These are phyloP conservation scores for Paraurostyla sp. DNA, from an alignment of 73 alveolate genomes.

Conservation along the genomic window DNA sequence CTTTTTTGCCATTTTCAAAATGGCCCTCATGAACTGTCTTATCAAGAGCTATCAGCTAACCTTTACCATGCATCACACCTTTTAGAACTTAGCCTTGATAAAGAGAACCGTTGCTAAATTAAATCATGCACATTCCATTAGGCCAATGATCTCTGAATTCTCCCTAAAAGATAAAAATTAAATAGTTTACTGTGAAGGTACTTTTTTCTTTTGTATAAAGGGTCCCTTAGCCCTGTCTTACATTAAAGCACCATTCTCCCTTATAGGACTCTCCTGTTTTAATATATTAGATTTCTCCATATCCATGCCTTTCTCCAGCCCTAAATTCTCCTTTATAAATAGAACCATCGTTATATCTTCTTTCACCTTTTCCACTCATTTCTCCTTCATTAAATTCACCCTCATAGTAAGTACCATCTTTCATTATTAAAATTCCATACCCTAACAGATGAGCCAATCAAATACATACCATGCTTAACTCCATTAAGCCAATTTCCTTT, in stretches of 20 bases:
- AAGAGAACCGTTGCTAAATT: slow-evolving; percentile 63
- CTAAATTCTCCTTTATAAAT: slow-evolving; percentile 79
- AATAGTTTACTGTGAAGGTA: neutral
- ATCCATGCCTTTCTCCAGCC: slow-evolving; percentile 83
- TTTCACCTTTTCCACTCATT: slow-evolving; percentile 80
- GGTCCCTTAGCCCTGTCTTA: slow-evolving; percentile 58
- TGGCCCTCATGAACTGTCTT: slow-evolving; percentile 84
- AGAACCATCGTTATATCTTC: slow-evolving; percentile 82
- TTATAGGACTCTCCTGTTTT: slow-evolving; percentile 48
- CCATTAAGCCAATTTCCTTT: slow-evolving; percentile 76
- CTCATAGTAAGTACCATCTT: slow-evolving; percentile 80
- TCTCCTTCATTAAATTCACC: slow-evolving; percentile 91
- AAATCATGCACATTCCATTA: slow-evolving; percentile 56
- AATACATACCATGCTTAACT: slow-evolving; percentile 73
- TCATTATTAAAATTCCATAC: slow-evolving; percentile 75
- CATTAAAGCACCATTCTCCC: slow-evolving; percentile 52
- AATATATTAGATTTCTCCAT: slow-evolving; percentile 72
- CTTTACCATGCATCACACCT: slow-evolving; percentile 79
- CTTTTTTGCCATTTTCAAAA: slow-evolving; percentile 79
- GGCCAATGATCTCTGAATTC: slow-evolving; percentile 66
- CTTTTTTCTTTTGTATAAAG: neutral
- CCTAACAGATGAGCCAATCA: slow-evolving; percentile 44
- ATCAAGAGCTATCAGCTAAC: slow-evolving; percentile 61
- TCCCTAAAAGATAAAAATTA: slow-evolving; percentile 44
- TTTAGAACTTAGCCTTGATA: slow-evolving; percentile 60